Evolutionary conservation across 129 eudicot genomes (phyloP).

Genomic region (Escallonia rubra): DNA sequence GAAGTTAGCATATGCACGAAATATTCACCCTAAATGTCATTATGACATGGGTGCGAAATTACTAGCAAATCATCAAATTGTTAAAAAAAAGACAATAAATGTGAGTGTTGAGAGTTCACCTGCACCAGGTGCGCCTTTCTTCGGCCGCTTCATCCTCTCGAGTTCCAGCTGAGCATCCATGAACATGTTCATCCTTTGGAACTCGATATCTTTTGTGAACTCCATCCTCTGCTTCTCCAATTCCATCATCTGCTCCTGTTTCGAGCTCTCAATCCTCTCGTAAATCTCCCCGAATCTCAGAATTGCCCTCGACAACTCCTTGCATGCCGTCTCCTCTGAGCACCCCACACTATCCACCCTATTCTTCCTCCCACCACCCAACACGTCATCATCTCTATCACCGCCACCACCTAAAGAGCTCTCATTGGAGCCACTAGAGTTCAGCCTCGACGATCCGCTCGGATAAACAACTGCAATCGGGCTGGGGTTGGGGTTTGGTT

Average conservation of each 20-base stretch:
- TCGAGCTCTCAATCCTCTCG: slow-evolving; percentile 40
- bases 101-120: slow-evolving; percentile 9
- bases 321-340: slow-evolving; percentile 32
- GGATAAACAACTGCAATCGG: slow-evolving; percentile 18
- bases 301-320: slow-evolving; percentile 43
- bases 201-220: slow-evolving; percentile 47
- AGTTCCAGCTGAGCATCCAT: slow-evolving; percentile 46
- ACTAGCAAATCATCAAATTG: too few species aligned
- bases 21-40: too few species aligned
- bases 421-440: slow-evolving; percentile 23
- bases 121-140: slow-evolving; percentile 8
- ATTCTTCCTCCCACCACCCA: slow-evolving; percentile 13
- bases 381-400: slow-evolving; percentile 15
- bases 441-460: slow-evolving; percentile 22
- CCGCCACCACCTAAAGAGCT: slow-evolving; percentile 27
- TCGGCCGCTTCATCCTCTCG: slow-evolving; percentile 38
- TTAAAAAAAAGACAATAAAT: neutral
- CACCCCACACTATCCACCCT: slow-evolving; percentile 26
- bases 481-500: slow-evolving; percentile 23
- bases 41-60: too few species aligned
- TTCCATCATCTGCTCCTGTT: slow-evolving; percentile 56
- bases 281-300: slow-evolving; percentile 46
- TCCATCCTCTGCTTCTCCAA: slow-evolving; percentile 63
- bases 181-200: slow-evolving; percentile 54
- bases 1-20: too few species aligned